Conservation (phyloP, 257 asterid species). For the Misopates orontium region DNA sequence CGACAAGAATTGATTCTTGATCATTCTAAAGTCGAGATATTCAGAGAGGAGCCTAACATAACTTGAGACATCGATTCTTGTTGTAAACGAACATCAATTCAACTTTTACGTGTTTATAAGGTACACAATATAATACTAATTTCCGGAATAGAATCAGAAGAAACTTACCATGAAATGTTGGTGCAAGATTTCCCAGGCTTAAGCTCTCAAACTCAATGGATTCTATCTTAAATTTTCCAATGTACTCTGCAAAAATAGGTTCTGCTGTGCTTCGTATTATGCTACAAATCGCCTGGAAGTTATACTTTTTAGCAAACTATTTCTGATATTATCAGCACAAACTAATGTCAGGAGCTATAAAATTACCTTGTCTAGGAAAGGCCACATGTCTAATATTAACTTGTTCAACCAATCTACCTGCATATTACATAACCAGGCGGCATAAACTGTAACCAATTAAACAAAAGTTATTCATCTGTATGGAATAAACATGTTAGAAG, state of each 20-base stretch:
- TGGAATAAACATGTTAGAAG: neutral
- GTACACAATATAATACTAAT: neutral
- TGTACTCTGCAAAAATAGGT: constrained; percentile 69
- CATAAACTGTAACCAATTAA: neutral
- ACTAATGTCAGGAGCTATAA: neutral
- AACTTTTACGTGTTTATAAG: too few relatives aligned
- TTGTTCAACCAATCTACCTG: constrained; percentile 92
- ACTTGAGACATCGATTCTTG: neutral
- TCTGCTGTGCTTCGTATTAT: constrained; percentile 66
- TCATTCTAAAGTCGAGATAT: neutral
- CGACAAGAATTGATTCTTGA: too few relatives aligned
- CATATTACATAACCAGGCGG: constrained; percentile 20
- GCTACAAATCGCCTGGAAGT: constrained; percentile 62
- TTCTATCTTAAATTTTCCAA: constrained; percentile 65
- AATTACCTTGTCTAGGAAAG: constrained; percentile 77
- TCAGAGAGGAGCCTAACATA: neutral
- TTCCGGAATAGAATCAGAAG: neutral
- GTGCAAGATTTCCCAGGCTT: constrained; percentile 79
- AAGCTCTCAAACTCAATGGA: constrained; percentile 65
- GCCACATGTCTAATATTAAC: constrained; percentile 72
- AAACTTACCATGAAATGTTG: constrained; percentile 71
- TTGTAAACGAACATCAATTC: too few relatives aligned
- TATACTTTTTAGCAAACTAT: neutral
- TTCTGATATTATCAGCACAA: neutral
- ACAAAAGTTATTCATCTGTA: too few relatives aligned